Percentiles rank a stretch among this genome's conserved stretches.
phyloP scores from a whole-genome alignment of 306 rosid genomes.

The Pterocarpus macrocarpus region DNA sequence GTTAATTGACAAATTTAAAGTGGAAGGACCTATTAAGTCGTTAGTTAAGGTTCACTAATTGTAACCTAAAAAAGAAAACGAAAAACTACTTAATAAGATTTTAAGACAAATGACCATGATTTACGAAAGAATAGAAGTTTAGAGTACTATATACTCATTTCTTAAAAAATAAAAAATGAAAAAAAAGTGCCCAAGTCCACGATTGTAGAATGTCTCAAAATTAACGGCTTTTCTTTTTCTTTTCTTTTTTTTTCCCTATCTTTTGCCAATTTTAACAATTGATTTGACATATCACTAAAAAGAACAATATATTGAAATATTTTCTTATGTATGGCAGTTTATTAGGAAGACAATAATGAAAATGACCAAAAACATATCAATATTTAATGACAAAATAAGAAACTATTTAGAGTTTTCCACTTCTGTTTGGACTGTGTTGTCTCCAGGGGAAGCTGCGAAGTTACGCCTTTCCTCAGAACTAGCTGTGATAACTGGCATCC shows the following conservation, averaged over 20 bases:
- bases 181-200: no score
- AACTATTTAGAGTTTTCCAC: slow-evolving; percentile 52
- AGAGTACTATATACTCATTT: no score
- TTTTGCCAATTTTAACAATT: not conserved
- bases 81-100: no score
- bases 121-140: no score
- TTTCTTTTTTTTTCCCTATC: not conserved
- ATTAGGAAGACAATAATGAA: not conserved
- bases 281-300: not conserved
- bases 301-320: not conserved
- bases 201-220: not conserved
- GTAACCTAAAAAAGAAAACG: no score
- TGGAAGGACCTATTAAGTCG: no score
- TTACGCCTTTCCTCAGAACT: slow-evolving; percentile 77
- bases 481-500: slow-evolving; percentile 96
- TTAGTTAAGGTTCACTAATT: no score
- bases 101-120: no score
- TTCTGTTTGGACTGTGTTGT: slow-evolving; percentile 45
- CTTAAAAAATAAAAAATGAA: no score
- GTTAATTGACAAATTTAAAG: no score
- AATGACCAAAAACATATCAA: not conserved
- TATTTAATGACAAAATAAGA: not conserved
- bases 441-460: slow-evolving; percentile 63
- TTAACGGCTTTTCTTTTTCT: not conserved
- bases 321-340: not conserved